Percentiles rank a stretch among this genome's conserved stretches.
Evolutionary conservation across 78 protist species (phyloP).

Genomic region (Dictyostelium firmibasis): DNA sequence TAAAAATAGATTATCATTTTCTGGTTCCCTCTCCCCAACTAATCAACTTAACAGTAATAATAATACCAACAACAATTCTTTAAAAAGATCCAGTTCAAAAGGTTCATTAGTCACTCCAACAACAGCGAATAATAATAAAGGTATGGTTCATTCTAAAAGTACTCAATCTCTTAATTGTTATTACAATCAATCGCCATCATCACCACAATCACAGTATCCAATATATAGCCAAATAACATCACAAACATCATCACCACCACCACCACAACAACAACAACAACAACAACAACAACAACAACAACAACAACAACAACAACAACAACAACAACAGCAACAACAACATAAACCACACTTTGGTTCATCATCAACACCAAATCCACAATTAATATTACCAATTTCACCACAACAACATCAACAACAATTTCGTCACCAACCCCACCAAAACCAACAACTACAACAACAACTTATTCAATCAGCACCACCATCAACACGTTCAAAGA

Average conservation of each 20-base stretch:
- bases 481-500: constrained; percentile 20
- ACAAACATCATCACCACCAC: not conserved
- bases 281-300: not conserved
- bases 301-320: not conserved
- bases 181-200: not conserved
- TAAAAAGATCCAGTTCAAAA: not conserved
- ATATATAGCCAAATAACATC: not conserved
- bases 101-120: not conserved
- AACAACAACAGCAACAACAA: not conserved
- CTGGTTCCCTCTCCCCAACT: not conserved
- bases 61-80: not conserved
- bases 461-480: not conserved
- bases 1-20: not conserved
- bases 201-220: not conserved
- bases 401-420: not conserved
- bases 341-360: not conserved
- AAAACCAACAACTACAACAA: not conserved
- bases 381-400: not conserved
- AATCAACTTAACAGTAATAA: not conserved
- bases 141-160: not conserved
- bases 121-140: not conserved
- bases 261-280: not conserved
- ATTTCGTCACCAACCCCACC: not conserved
- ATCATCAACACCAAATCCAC: not conserved
- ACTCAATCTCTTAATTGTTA: not conserved